These are phyloP conservation scores for Ciborinia camelliae DNA, from an alignment of 2,329 filamentous ascomycete genomes.

Conservation along the genomic window DNA sequence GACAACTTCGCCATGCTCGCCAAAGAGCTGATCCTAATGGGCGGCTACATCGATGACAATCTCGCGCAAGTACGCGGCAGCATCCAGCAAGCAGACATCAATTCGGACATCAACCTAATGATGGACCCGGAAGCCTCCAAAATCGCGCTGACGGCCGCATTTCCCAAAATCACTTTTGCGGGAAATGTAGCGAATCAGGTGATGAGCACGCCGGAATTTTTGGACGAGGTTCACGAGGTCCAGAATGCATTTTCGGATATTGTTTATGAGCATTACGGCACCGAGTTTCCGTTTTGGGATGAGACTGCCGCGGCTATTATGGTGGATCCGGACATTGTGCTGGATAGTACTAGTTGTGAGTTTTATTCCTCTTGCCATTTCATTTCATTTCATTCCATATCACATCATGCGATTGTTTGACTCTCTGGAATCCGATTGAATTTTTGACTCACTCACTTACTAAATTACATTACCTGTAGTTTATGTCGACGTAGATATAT, in stretches of 20 bases:
- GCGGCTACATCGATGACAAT: constrained; percentile 47
- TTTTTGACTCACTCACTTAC: too few relatives aligned
- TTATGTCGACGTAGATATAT: constrained; percentile 44
- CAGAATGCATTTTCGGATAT: constrained; percentile 41
- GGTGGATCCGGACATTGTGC: constrained; percentile 40
- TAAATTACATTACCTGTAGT: too few relatives aligned
- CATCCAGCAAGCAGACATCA: constrained; percentile 32
- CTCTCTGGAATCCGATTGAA: too few relatives aligned
- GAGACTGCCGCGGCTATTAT: constrained; percentile 45
- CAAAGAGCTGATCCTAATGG: constrained; percentile 49
- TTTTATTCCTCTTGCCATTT: background rate
- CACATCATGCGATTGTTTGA: too few relatives aligned
- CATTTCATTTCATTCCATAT: background rate
- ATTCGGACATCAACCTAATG: constrained; percentile 47
- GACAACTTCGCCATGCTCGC: constrained; percentile 45
- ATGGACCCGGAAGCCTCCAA: constrained; percentile 50
- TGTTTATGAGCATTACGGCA: constrained; percentile 41
- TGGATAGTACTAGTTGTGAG: constrained; percentile 40
- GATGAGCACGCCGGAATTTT: constrained; percentile 41
- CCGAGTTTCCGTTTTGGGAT: constrained; percentile 45
- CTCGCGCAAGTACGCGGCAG: constrained; percentile 37
- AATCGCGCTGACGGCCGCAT: constrained; percentile 47
- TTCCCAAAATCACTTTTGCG: constrained; percentile 45
- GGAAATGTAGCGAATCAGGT: constrained; percentile 49
- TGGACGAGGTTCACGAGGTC: constrained; percentile 41